Evolutionary conservation across 164 flowering plant genomes (phyloP).

Genomic region (Aristolochia contorta): DNA sequence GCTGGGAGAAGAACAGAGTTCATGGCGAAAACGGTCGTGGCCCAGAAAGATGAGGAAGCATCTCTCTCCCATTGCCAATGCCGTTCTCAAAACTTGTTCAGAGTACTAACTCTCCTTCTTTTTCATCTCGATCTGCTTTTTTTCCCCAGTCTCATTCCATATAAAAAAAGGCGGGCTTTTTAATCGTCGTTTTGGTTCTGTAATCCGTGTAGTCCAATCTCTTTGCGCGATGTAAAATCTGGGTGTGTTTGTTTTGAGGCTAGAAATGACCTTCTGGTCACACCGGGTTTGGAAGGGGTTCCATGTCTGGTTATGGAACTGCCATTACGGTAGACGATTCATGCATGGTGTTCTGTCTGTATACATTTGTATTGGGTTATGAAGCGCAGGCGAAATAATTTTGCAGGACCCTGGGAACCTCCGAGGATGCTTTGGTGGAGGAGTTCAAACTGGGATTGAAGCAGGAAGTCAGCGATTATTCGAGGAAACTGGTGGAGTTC

Average conservation of each 20-base stretch:
- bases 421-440: conserved; percentile 39
- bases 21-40: background rate
- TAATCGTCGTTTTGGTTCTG: background rate
- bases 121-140: background rate
- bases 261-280: too few relatives aligned
- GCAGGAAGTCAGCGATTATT: conserved; percentile 29
- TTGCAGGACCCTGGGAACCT: conserved; percentile 41
- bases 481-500: conserved; percentile 63
- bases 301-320: background rate
- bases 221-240: background rate
- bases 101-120: conserved; percentile 21
- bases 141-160: too few relatives aligned
- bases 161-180: background rate
- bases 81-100: conserved; percentile 39
- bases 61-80: conserved; percentile 70
- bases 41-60: conserved; percentile 31
- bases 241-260: too few relatives aligned
- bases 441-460: conserved; percentile 56
- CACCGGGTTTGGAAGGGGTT: too few relatives aligned
- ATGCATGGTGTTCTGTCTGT: background rate
- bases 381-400: background rate
- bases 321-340: background rate
- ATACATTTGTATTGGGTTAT: background rate
- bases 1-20: background rate
- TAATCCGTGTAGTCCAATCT: background rate